These are phyloP conservation scores for Aspergillus nanangensis DNA, from an alignment of 495 filamentous ascomycete species.

Conservation along the genomic window DNA sequence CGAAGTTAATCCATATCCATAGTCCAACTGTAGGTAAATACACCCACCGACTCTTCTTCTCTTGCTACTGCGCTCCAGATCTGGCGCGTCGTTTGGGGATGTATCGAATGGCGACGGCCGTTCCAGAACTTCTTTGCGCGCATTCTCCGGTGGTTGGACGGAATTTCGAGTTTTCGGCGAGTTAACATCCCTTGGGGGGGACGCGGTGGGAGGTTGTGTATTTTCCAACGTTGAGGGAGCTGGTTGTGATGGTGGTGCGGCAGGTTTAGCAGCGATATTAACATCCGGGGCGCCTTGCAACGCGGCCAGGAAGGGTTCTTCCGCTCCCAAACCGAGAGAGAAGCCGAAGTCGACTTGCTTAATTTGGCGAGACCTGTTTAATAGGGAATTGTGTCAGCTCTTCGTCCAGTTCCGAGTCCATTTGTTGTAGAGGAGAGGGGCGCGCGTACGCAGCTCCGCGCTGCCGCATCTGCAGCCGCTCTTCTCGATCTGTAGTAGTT, in stretches of 20 bases:
- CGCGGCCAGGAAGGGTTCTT: constrained; percentile 14
- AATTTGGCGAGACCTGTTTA: constrained; percentile 39
- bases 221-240: constrained; percentile 2
- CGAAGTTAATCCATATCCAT: not conserved
- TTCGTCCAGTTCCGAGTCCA: constrained; percentile 5
- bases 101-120: constrained; percentile 21
- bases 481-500: constrained; percentile 42
- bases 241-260: constrained; percentile 5
- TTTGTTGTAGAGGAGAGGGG: constrained; percentile 19
- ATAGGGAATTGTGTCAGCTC: constrained; percentile 14
- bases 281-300: constrained; percentile 15
- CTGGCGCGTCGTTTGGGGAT: constrained; percentile 12
- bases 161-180: constrained; percentile 4
- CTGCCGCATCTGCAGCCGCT: constrained; percentile 54
- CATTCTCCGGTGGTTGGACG: constrained; percentile 13
- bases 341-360: constrained; percentile 49
- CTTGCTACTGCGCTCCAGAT: constrained; percentile 20
- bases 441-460: constrained; percentile 53
- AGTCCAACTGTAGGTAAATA: not conserved
- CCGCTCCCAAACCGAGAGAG: constrained; percentile 35
- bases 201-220: constrained; percentile 5
- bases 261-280: constrained; percentile 3
- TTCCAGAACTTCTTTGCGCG: constrained; percentile 20
- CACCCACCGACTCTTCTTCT: constrained; percentile 27
- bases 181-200: not conserved